Evolutionary conservation across 371 early-diverging fungal genomes (phyloP).

Genomic region (Actinomortierella wolfii): DNA sequence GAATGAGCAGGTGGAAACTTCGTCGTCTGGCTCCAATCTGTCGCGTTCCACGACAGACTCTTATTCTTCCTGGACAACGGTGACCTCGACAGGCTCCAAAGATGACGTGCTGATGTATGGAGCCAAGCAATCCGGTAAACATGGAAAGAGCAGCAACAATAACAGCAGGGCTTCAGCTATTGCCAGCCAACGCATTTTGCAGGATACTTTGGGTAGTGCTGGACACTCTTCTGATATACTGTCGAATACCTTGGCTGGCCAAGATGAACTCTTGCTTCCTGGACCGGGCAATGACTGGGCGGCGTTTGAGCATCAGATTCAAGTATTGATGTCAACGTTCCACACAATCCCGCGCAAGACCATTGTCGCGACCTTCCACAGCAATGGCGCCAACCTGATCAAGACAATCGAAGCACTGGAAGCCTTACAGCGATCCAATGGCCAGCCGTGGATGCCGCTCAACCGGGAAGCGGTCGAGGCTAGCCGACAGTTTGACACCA

Average conservation of each 20-base stretch:
- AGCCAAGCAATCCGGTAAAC: too few species aligned
- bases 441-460: too few species aligned
- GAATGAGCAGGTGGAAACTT: constrained; percentile 39
- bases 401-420: constrained; percentile 39
- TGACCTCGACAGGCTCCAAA: too few species aligned
- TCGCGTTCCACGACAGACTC: too few species aligned
- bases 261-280: constrained; percentile 37
- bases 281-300: constrained; percentile 40
- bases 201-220: too few species aligned
- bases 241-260: constrained; percentile 17
- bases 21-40: constrained; percentile 23
- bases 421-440: not conserved
- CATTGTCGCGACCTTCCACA: constrained; percentile 36
- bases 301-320: constrained; percentile 41
- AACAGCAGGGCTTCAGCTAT: too few species aligned
- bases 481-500: constrained; percentile 21
- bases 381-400: constrained; percentile 31
- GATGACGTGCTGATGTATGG: too few species aligned
- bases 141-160: too few species aligned
- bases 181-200: too few species aligned
- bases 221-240: constrained; percentile 20
- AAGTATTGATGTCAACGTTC: constrained; percentile 37
- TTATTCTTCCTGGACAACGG: too few species aligned
- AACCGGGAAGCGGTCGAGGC: constrained; percentile 11
- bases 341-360: constrained; percentile 24